Evolutionary conservation across 805 yeast genomes (phyloP).

Genomic region (Zygoascus biomembranicola): DNA sequence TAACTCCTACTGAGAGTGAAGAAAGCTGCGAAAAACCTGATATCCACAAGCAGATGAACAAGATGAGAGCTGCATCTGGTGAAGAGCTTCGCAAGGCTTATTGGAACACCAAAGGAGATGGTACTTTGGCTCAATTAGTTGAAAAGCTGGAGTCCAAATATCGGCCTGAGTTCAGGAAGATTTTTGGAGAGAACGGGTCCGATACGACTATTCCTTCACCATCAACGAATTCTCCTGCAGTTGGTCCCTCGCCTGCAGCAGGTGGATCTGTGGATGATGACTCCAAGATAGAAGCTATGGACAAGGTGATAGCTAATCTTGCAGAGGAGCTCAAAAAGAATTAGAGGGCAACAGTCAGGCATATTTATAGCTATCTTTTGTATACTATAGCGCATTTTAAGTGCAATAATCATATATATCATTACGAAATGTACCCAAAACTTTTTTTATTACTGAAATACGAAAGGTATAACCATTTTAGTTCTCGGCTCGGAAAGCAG

Average conservation of each 20-base stretch:
- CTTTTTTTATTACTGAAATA: background rate
- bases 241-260: background rate
- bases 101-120: slow-evolving; percentile 12
- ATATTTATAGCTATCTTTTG: background rate
- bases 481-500: slow-evolving; percentile 42
- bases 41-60: background rate
- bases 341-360: background rate
- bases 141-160: slow-evolving; percentile 11
- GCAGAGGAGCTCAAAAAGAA: slow-evolving; percentile 4
- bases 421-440: background rate
- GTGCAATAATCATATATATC: background rate
- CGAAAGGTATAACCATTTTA: background rate
- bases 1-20: slow-evolving; percentile 37
- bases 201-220: background rate
- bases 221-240: background rate
- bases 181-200: slow-evolving; percentile 4
- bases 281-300: slow-evolving; percentile 1
- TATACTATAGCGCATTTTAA: background rate
- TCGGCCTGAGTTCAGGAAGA: slow-evolving; percentile 12
- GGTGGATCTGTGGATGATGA: background rate
- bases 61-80: slow-evolving; percentile 35
- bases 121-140: slow-evolving; percentile 13
- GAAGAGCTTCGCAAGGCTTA: slow-evolving; percentile 38
- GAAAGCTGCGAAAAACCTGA: slow-evolving; percentile 7
- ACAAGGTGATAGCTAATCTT: slow-evolving; percentile 9